Evolutionary conservation across 768 basidiomycete species (phyloP), one percentile per base, ranked within the genome.

Genomic region (Tremella fuciformis): DNA sequence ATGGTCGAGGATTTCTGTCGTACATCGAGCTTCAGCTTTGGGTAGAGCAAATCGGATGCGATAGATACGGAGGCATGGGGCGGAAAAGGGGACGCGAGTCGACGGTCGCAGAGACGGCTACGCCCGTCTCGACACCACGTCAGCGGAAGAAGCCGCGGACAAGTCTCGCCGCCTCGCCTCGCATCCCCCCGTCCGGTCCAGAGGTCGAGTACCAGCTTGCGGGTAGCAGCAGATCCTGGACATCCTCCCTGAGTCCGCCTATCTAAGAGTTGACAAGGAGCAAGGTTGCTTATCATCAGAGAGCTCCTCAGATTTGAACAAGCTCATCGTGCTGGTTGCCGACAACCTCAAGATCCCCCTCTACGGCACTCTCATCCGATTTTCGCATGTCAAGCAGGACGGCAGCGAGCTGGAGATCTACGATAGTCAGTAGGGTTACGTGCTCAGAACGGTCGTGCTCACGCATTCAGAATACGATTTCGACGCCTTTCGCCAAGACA

Each of bases 341-440:
- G n/a, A 22, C 8, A 22, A n/a, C n/a, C 42, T 46, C n/a, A n/a
- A 46, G 22, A 46, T 46, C 6, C 42, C 42, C n/a, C 42, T 46
- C 15, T 46, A 46, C 15, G 42, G 42, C n/a, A 46, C 42, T 46
- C 22, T 22, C 42, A 46, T 46, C 42, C 42, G 42, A 22, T 22
- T 46, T 8, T 6, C 42, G 6, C 42, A 46, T 6, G 42, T 46
- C n/a, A 46, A 22, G 16, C 6, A 46, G 42, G 42, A 46, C 16
- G 42, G 42, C n/a, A 15, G n/a, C n/a, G 42, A 46, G 42, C 8
- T n/a, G n/a, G 42, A 46, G n/a, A 46, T 46, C 15, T 46, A 46
- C 42, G 42, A 46, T 46, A 15, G 42, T 46, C n/a, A 46, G 42
- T 22, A 11, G 11, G 29, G 8, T 22, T 15, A 46, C 6, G 16